These are phyloP conservation scores for Microthlaspi erraticum DNA, from an alignment of 345 rosid genomes.

Conservation along the genomic window DNA sequence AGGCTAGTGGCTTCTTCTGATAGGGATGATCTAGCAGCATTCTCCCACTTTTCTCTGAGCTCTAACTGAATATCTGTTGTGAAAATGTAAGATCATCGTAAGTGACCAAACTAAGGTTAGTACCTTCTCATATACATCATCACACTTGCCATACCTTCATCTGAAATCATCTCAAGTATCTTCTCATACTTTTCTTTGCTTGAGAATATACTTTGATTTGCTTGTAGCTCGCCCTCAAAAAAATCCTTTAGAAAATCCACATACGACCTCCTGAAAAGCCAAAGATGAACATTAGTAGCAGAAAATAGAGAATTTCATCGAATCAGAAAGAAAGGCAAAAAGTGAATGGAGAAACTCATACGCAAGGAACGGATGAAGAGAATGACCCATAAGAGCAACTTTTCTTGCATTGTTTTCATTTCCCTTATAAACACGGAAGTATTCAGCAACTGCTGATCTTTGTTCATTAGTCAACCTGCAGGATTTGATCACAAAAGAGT, in stretches of 20 bases:
- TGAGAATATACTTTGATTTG: slow-evolving; percentile 70
- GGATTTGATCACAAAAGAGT: background rate
- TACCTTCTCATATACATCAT: slow-evolving; percentile 27
- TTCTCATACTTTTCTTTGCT: slow-evolving; percentile 83
- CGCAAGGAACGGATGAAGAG: slow-evolving; percentile 92
- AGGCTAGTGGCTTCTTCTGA: no score
- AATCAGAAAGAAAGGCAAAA: slow-evolving; percentile 18
- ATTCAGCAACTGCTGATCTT: slow-evolving; percentile 88
- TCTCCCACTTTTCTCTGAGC: no score
- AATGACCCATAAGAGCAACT: slow-evolving; percentile 68
- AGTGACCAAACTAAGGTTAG: slow-evolving; percentile 22
- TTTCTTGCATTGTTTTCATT: slow-evolving; percentile 82
- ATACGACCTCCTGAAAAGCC: slow-evolving; percentile 77
- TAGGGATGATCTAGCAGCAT: no score
- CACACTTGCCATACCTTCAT: slow-evolving; percentile 61
- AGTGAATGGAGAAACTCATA: slow-evolving; percentile 49
- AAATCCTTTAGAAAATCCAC: slow-evolving; percentile 68
- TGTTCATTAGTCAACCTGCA: slow-evolving; percentile 89
- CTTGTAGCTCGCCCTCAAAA: slow-evolving; percentile 76
- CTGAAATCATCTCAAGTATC: slow-evolving; percentile 85
- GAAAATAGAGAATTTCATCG: background rate
- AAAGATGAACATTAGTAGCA: slow-evolving; percentile 27
- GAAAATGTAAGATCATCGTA: slow-evolving; percentile 22
- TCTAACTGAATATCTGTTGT: slow-evolving; percentile 69
- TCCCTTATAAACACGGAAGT: slow-evolving; percentile 87